These are phyloP conservation scores for Prunus mume DNA, from an alignment of 306 rosid species.

Conservation along the genomic window DNA sequence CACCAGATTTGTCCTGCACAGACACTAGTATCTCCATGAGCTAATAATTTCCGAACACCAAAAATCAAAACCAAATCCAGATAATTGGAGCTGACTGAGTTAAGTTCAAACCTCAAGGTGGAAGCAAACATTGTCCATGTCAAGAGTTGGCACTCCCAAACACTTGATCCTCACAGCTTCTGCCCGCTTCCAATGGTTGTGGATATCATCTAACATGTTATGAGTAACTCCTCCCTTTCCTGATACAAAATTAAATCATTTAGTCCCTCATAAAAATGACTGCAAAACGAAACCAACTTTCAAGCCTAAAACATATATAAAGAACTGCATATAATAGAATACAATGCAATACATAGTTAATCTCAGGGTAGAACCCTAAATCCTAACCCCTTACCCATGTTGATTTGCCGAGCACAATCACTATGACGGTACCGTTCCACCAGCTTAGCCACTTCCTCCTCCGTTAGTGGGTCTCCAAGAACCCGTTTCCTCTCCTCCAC, in stretches of 20 bases:
- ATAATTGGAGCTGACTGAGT: not conserved
- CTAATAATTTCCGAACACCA: conserved; percentile 12
- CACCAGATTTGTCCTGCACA: conserved; percentile 79
- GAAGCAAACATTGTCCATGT: conserved; percentile 86
- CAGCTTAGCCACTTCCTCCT: conserved; percentile 69
- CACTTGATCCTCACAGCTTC: conserved; percentile 97
- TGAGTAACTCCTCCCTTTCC: conserved; percentile 93
- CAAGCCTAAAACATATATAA: not conserved
- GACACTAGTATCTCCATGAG: conserved; percentile 34
- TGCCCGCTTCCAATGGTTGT: conserved; percentile 89
- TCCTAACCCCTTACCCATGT: conserved; percentile 42
- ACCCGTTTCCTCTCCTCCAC: conserved; percentile 53
- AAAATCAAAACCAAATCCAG: not conserved
- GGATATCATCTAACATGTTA: conserved; percentile 85
- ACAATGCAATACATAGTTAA: not conserved
- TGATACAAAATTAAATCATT: conserved; percentile 33
- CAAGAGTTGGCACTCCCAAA: conserved; percentile 94
- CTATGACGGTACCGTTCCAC: conserved; percentile 79
- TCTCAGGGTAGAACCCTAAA: not conserved
- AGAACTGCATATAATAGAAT: not conserved
- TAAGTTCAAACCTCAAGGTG: conserved; percentile 69
- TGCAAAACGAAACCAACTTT: not conserved
- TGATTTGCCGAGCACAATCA: conserved; percentile 80
- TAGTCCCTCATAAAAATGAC: not conserved
- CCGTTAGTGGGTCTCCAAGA: conserved; percentile 70